A percentile compares a stretch with the other conserved stretches of the same genome.
Evolutionary conservation across 345 rosid genomes (phyloP).

Genomic region (Excoecaria agallocha): DNA sequence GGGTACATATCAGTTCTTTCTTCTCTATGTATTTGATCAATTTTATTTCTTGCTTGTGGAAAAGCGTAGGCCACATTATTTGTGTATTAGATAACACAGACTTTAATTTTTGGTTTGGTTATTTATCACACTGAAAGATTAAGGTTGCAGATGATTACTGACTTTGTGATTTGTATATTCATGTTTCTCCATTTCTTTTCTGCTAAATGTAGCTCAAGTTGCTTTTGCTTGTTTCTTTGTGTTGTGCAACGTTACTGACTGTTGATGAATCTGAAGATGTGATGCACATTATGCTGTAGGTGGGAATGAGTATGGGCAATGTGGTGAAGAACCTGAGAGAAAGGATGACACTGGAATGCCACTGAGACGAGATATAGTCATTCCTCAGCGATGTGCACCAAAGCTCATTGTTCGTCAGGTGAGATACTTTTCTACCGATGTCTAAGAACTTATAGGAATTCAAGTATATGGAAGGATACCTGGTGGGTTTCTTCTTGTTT

Average conservation of each 20-base stretch:
- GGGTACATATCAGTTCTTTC: slow-evolving; percentile 45
- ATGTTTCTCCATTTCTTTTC: neutral
- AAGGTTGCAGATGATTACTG: neutral
- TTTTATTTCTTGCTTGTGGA: neutral
- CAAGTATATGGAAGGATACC: neutral
- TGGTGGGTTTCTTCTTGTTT: neutral
- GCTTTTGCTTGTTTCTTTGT: slow-evolving; percentile 1
- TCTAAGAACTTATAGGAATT: neutral
- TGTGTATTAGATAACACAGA: neutral
- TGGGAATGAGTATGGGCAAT: slow-evolving; percentile 98
- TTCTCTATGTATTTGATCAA: neutral
- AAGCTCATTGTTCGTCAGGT: slow-evolving; percentile 92
- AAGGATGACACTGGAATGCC: slow-evolving; percentile 83
- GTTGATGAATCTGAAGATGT: slow-evolving; percentile 7
- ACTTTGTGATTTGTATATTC: neutral
- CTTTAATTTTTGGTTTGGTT: neutral
- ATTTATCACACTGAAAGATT: neutral
- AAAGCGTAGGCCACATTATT: neutral
- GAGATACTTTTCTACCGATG: slow-evolving; percentile 5
- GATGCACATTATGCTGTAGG: slow-evolving; percentile 42
- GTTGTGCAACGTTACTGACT: neutral
- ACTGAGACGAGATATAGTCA: slow-evolving; percentile 80
- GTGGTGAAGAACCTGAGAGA: slow-evolving; percentile 93
- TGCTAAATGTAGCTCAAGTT: neutral
- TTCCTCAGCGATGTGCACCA: slow-evolving; percentile 94